These are phyloP conservation scores for Tubosaeta brunneosetosa DNA, from an alignment of 768 basidiomycete genomes.

Conservation along the genomic window DNA sequence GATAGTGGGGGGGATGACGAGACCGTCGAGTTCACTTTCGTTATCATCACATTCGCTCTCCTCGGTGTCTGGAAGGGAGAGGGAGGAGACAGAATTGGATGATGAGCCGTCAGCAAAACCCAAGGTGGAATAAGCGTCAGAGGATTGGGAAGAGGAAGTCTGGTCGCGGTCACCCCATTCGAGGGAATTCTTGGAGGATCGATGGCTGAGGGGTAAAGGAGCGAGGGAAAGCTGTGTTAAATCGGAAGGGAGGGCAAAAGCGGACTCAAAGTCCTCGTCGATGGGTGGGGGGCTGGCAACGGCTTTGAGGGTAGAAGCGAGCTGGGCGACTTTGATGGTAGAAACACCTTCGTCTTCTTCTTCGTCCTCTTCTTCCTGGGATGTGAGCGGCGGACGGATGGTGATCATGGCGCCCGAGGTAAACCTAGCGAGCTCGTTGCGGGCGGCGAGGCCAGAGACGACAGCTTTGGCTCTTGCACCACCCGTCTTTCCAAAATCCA, in stretches of 20 bases:
- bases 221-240: constrained; percentile 79
- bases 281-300: constrained; percentile 36
- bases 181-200: constrained; percentile 76
- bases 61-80: constrained; percentile 65
- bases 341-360: constrained; percentile 81
- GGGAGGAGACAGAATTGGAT: constrained; percentile 63
- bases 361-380: constrained; percentile 48
- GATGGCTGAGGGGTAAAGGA: constrained; percentile 69
- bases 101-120: constrained; percentile 72
- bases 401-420: constrained; percentile 34
- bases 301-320: constrained; percentile 36
- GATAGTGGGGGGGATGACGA: constrained; percentile 70
- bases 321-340: constrained; percentile 70
- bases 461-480: constrained; percentile 43
- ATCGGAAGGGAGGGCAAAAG: constrained; percentile 73
- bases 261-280: constrained; percentile 78
- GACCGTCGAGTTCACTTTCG: constrained; percentile 74
- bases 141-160: constrained; percentile 81
- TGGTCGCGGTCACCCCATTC: constrained; percentile 86
- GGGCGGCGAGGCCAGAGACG: constrained; percentile 36
- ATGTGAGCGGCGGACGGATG: constrained; percentile 60
- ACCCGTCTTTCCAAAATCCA: constrained; percentile 59
- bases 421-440: constrained; percentile 37
- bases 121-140: constrained; percentile 77
- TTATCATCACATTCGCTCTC: constrained; percentile 64